These are phyloP conservation scores for Pseudogymnoascus verrucosus DNA, from an alignment of 2,329 filamentous ascomycete species.

Conservation along the genomic window DNA sequence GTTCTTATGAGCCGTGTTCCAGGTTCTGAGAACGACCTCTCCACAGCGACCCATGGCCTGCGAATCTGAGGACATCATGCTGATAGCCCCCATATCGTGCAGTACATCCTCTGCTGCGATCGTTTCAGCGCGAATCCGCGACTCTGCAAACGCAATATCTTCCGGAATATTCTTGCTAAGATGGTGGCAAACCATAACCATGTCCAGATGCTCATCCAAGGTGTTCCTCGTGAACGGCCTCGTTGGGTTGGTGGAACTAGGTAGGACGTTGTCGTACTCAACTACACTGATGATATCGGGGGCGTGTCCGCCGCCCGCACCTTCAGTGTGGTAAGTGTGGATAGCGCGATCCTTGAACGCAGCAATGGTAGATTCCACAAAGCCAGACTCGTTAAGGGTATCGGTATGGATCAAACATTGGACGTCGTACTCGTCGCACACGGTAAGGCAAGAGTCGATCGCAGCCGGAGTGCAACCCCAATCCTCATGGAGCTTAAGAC, in stretches of 20 bases:
- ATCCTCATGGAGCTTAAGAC: constrained; percentile 91
- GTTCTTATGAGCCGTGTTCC: constrained; percentile 98
- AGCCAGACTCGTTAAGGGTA: constrained; percentile 94
- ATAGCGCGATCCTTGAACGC: constrained; percentile 82
- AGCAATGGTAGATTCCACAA: constrained; percentile 83
- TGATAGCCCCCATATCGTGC: constrained; percentile 89
- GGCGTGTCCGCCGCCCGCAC: constrained; percentile 87
- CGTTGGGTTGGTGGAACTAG: constrained; percentile 86
- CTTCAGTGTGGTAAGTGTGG: constrained; percentile 95
- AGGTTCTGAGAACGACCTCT: constrained; percentile 85
- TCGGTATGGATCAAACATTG: constrained; percentile 95
- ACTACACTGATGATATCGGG: constrained; percentile 95
- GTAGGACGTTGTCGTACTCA: constrained; percentile 79
- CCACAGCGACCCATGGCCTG: constrained; percentile 96
- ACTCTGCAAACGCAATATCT: constrained; percentile 92
- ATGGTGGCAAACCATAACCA: constrained; percentile 98
- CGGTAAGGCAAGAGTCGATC: constrained; percentile 75
- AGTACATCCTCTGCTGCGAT: constrained; percentile 95
- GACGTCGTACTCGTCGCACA: constrained; percentile 87
- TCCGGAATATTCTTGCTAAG: constrained; percentile 87
- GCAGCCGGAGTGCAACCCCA: constrained; percentile 89
- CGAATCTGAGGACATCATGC: constrained; percentile 93
- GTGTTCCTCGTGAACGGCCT: constrained; percentile 87
- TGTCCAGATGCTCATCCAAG: constrained; percentile 91
- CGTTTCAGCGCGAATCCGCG: constrained; percentile 87